Conservation (phyloP, 768 basidiomycete genomes). For the Termitomyces sp. region DNA sequence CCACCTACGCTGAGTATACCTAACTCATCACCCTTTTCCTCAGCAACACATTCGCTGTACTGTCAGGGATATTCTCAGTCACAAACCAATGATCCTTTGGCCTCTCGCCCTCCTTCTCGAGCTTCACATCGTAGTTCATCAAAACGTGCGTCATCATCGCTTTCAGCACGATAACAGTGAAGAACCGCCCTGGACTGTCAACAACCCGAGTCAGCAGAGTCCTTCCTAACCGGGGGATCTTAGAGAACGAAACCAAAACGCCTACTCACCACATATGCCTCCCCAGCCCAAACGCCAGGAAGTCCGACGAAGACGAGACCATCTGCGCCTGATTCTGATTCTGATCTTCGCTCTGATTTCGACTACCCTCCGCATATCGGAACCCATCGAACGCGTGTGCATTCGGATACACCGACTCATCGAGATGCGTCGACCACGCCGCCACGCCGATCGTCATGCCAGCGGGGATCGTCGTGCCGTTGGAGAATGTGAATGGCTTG, state of each 20-base stretch:
- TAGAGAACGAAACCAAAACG: background rate
- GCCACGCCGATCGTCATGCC: constrained; percentile 17
- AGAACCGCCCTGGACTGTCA: constrained; percentile 39
- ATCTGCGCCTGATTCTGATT: constrained; percentile 29
- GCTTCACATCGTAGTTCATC: constrained; percentile 35
- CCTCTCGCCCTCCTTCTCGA: constrained; percentile 6
- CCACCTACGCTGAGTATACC: too few species aligned
- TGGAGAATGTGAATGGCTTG: constrained; percentile 21
- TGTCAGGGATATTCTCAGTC: constrained; percentile 6
- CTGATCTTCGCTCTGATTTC: constrained; percentile 15
- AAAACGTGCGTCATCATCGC: constrained; percentile 33
- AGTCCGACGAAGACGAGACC: constrained; percentile 22
- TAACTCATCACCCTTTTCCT: too few species aligned
- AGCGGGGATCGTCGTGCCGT: constrained; percentile 21
- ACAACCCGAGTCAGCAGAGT: background rate
- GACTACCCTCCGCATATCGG: too few species aligned
- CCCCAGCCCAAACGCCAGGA: constrained; percentile 32
- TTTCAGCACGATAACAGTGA: constrained; percentile 36
- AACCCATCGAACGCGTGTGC: constrained; percentile 37
- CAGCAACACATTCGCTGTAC: constrained; percentile 11
- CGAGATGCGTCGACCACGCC: constrained; percentile 5
- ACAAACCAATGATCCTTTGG: constrained; percentile 11
- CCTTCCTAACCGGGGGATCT: too few species aligned
- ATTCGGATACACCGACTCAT: constrained; percentile 16
- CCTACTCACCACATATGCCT: constrained; percentile 18